Conservation (phyloP, 768 basidiomycete genomes). For the Dentipellis fragilis region DNA sequence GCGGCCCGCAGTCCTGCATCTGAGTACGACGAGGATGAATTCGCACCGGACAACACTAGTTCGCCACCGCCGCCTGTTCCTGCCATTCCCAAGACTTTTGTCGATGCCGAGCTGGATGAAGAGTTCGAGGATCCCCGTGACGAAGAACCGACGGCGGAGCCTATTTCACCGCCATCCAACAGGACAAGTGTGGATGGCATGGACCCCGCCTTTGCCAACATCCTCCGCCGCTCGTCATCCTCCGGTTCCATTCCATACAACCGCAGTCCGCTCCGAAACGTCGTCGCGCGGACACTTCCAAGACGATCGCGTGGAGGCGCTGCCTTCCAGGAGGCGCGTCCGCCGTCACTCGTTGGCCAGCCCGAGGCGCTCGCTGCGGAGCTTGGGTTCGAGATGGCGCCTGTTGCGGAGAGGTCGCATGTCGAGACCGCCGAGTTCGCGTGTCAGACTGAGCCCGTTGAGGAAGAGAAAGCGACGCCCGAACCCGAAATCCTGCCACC, state of each 20-base stretch:
- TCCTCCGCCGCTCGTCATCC: conserved; percentile 48
- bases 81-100: conserved; percentile 7
- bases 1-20: conserved; percentile 9
- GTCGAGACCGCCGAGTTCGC: conserved; percentile 48
- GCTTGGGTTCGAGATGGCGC: conserved; percentile 35
- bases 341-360: conserved; percentile 59
- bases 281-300: conserved; percentile 38
- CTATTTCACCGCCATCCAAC: conserved; percentile 39
- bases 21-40: conserved; percentile 13
- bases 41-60: conserved; percentile 4
- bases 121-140: conserved; percentile 6
- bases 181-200: conserved; percentile 74
- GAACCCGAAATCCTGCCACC: conserved; percentile 13
- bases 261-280: conserved; percentile 52
- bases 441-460: conserved; percentile 56
- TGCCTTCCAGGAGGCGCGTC: conserved; percentile 60
- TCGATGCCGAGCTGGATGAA: conserved; percentile 7
- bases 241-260: conserved; percentile 32
- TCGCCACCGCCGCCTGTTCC: conserved; percentile 8
- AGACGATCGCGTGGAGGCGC: conserved; percentile 54
- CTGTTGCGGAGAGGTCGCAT: conserved; percentile 27
- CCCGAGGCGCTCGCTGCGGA: conserved; percentile 67
- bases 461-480: conserved; percentile 19
- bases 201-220: conserved; percentile 78
- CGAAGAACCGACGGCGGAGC: conserved; percentile 19